Percentiles rank a stretch among this genome's conserved stretches.
Conservation (phyloP, 1,284 basidiomycete species). For the Sphagnurus paluster region DNA sequence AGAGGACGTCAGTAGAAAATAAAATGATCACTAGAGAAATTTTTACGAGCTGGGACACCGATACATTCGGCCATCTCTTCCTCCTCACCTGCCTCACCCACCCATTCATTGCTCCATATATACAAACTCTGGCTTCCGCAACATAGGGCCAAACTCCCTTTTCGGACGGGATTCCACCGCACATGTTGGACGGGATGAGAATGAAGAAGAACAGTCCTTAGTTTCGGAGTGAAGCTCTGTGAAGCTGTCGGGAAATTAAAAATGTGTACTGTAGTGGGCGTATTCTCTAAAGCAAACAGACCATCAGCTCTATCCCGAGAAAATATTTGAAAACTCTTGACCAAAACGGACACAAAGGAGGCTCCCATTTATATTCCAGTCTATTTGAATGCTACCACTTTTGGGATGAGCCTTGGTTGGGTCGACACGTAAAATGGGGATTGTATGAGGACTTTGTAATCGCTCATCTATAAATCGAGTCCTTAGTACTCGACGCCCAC, state of each 20-base stretch:
- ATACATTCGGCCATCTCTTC: conserved; percentile 83
- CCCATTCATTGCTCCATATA: conserved; percentile 83
- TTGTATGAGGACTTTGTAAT: conserved; percentile 53
- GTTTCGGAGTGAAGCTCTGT: conserved; percentile 52
- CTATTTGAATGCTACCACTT: conserved; percentile 65
- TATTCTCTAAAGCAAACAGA: conserved; percentile 45
- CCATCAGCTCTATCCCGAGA: conserved; percentile 4
- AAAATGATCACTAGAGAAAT: background rate
- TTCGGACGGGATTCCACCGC: conserved; percentile 77
- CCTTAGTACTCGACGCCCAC: background rate
- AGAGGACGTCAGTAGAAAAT: background rate
- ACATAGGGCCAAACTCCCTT: conserved; percentile 67
- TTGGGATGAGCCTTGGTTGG: conserved; percentile 60
- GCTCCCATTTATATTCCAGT: conserved; percentile 77
- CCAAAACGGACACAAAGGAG: conserved; percentile 74
- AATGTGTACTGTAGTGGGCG: conserved; percentile 59
- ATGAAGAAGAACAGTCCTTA: conserved; percentile 70
- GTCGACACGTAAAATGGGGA: conserved; percentile 51
- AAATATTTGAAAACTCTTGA: conserved; percentile 23
- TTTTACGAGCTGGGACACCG: conserved; percentile 75
- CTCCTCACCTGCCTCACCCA: conserved; percentile 49
- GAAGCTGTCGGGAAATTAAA: conserved; percentile 61
- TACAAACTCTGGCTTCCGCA: conserved; percentile 70
- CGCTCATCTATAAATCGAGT: conserved; percentile 54
- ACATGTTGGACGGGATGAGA: conserved; percentile 57